phyloP scores from a whole-genome alignment of 352 stramenopile species.

The Plasmopara muralis region DNA sequence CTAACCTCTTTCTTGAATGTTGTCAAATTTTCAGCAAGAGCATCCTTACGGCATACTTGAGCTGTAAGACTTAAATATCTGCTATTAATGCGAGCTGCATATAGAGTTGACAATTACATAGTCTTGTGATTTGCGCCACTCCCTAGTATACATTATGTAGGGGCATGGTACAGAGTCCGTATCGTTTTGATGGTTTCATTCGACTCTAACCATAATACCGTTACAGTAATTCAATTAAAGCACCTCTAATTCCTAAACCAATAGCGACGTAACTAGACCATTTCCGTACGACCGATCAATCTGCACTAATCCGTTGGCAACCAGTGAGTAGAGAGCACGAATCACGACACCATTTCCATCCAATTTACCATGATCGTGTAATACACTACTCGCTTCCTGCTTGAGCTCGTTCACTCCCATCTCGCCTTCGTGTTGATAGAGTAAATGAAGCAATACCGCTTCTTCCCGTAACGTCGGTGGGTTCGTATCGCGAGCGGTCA shows the following conservation, averaged over 20 bases:
- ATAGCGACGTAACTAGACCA: slow-evolving; percentile 54
- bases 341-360: slow-evolving; percentile 40
- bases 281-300: slow-evolving; percentile 61
- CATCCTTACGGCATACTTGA: too few species aligned
- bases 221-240: too few species aligned
- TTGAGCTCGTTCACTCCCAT: slow-evolving; percentile 64
- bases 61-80: too few species aligned
- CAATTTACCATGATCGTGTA: slow-evolving; percentile 37
- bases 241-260: slow-evolving; percentile 28
- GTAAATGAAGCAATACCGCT: slow-evolving; percentile 52
- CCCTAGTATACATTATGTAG: too few species aligned
- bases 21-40: too few species aligned
- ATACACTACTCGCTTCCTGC: slow-evolving; percentile 33
- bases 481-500: slow-evolving; percentile 40
- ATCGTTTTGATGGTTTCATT: too few species aligned
- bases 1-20: too few species aligned
- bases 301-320: slow-evolving; percentile 63
- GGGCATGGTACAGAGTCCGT: too few species aligned
- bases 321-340: slow-evolving; percentile 58
- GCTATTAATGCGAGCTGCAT: too few species aligned
- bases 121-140: too few species aligned
- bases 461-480: slow-evolving; percentile 43
- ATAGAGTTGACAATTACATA: too few species aligned
- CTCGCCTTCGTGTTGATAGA: slow-evolving; percentile 54
- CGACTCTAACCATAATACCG: too few species aligned